Conservation (phyloP, 2,329 filamentous ascomycete species). For the Cladophialophora yegresii region DNA sequence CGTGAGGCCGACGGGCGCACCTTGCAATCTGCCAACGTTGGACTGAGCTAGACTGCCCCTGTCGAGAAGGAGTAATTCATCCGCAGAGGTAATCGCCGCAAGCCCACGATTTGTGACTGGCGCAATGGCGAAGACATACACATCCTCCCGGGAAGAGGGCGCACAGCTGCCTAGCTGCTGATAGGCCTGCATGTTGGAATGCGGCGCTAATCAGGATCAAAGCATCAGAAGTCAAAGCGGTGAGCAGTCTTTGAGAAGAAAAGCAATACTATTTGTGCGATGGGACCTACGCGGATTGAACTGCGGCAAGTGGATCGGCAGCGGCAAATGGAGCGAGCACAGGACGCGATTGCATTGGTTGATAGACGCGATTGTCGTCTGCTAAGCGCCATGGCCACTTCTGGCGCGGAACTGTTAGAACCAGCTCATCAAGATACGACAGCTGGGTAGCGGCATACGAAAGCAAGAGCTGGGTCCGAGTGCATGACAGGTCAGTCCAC, state of each 20-base stretch:
- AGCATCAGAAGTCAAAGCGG: not conserved
- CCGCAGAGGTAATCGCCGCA: slow-evolving; percentile 35
- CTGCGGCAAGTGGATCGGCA: not conserved
- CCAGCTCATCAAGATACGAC: no score
- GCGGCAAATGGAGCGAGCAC: not conserved
- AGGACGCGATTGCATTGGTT: not conserved
- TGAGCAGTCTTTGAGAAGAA: slow-evolving; percentile 2
- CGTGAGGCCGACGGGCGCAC: slow-evolving; percentile 25
- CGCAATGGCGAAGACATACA: slow-evolving; percentile 35
- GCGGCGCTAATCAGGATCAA: not conserved
- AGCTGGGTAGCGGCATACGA: not conserved
- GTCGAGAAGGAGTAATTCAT: slow-evolving; percentile 35
- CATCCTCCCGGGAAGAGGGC: slow-evolving; percentile 29
- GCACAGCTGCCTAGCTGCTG: slow-evolving; percentile 22
- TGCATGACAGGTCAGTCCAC: not conserved
- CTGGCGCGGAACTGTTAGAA: not conserved
- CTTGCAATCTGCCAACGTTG: slow-evolving; percentile 11
- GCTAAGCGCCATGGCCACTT: not conserved
- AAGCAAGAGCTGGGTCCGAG: not conserved
- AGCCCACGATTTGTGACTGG: slow-evolving; percentile 28
- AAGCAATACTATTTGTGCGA: not conserved
- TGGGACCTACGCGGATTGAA: not conserved
- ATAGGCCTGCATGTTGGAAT: slow-evolving; percentile 21
- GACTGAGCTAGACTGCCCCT: slow-evolving; percentile 19
- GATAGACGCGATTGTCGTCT: not conserved